phyloP scores from a whole-genome alignment of 2,329 filamentous ascomycete genomes.

The Cladobotryum protrusum region DNA sequence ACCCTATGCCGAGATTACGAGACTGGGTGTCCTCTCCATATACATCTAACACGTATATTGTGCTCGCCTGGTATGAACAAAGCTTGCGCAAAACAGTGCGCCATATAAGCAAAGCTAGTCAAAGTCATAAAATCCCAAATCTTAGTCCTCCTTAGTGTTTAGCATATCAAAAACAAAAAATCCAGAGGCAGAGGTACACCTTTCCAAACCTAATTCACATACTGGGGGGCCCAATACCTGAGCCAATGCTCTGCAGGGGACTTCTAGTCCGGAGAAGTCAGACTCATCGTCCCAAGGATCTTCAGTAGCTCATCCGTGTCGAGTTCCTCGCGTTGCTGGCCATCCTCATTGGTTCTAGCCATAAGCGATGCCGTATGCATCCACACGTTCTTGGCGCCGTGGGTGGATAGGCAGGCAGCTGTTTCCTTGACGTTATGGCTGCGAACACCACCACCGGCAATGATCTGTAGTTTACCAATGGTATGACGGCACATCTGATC shows the following conservation, averaged over 20 bases:
- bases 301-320: constrained; percentile 19
- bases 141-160: too few relatives aligned
- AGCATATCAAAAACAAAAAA: too few relatives aligned
- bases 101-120: too few relatives aligned
- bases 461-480: constrained; percentile 35
- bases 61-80: too few relatives aligned
- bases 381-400: constrained; percentile 26
- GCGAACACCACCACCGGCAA: constrained; percentile 48
- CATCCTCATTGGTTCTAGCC: constrained; percentile 5
- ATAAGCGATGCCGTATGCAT: constrained; percentile 41
- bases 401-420: constrained; percentile 20
- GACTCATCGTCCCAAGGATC: constrained; percentile 18
- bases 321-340: constrained; percentile 17
- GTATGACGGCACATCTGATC: constrained; percentile 27
- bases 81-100: too few relatives aligned
- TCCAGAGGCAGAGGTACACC: too few relatives aligned
- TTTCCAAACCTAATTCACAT: not conserved
- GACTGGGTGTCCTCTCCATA: too few relatives aligned
- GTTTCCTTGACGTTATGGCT: constrained; percentile 31
- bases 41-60: too few relatives aligned
- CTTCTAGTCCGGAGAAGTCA: constrained; percentile 21
- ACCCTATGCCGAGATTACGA: too few relatives aligned
- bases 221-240: constrained; percentile 13
- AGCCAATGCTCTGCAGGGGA: constrained; percentile 23
- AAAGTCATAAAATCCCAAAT: too few relatives aligned